Evolutionary conservation across 1,284 basidiomycete genomes (phyloP), one percentile per base, ranked within the genome.

Genomic region (Athelia sp.): DNA sequence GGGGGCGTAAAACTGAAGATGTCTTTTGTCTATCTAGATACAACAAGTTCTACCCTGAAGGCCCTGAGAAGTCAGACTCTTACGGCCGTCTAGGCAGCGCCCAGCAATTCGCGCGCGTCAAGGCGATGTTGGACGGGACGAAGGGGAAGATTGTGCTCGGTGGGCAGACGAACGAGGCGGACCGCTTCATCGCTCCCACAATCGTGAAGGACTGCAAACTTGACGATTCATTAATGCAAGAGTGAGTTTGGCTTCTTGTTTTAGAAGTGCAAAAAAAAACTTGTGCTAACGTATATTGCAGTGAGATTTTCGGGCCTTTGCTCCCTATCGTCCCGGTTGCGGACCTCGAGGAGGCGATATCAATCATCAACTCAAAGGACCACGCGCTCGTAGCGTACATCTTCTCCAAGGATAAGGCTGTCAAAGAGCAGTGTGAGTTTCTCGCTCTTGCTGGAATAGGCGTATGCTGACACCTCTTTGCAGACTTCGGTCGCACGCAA

Each of bases 151-250:
- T 93, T 29, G 84, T 83, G 2, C 61, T 86, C 49, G 90, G 91
- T 1, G 91, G 91, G 2, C 70, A 84, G 45, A 71, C 71, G 0
- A 82, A 93, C 53, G 75, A 76, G 54, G 67, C 68, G 11, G 71
- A 66, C 50, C 76, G 76, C 54, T 87, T 76, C 55, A 76, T 91
- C 48, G 78, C 83, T 10, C 84, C 87, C 13, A 90, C 87, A 0
- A 62, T 88, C 22, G 76, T 92, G 32, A 76, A 71, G 50, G 76
- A 87, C 54, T 84, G 87, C 4, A 64, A 70, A 43, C 63, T 59
- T 0, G 80, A 82, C 52, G 90, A 93, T 63, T 78, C 79, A 2
- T 62, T 93, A 55, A 81, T 93, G 81, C 76, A 80, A 65, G 85
- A 93, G 83, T 86, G 54, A 44, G 79, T 70, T 8, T 45, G 48